Conservation (phyloP, 2,329 filamentous ascomycete species). For the Tolypocladium album region DNA sequence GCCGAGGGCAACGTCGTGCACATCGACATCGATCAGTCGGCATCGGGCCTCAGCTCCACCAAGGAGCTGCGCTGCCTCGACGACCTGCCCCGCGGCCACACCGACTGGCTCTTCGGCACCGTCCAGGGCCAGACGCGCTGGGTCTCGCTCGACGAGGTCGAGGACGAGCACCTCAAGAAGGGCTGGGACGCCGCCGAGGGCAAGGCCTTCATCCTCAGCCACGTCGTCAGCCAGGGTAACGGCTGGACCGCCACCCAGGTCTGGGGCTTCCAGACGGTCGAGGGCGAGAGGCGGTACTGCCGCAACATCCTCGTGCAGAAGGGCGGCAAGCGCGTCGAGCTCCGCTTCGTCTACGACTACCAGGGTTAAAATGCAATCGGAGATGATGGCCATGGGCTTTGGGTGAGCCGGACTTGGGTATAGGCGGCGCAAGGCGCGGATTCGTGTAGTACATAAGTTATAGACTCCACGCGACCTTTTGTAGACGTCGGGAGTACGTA, state of each 20-base stretch:
- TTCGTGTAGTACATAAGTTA: not conserved
- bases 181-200: slow-evolving; percentile 53
- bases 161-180: slow-evolving; percentile 44
- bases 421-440: not conserved
- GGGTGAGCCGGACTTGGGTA: not conserved
- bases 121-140: slow-evolving; percentile 51
- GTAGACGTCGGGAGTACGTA: not conserved
- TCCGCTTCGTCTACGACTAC: slow-evolving; percentile 48
- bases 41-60: slow-evolving; percentile 59
- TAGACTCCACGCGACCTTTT: not conserved
- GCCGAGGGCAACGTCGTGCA: slow-evolving; percentile 36
- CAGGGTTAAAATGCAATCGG: slow-evolving; percentile 10
- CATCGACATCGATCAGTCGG: slow-evolving; percentile 64
- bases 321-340: slow-evolving; percentile 33
- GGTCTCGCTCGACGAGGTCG: slow-evolving; percentile 32
- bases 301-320: slow-evolving; percentile 44
- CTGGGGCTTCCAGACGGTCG: slow-evolving; percentile 48
- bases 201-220: slow-evolving; percentile 53
- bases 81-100: slow-evolving; percentile 47
- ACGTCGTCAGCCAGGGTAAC: slow-evolving; percentile 40
- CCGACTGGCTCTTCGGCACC: slow-evolving; percentile 70
- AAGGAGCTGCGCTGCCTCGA: slow-evolving; percentile 44
- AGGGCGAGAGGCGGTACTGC: slow-evolving; percentile 40
- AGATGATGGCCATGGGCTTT: not conserved
- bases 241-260: slow-evolving; percentile 47